Conservation (phyloP, 2,329 filamentous ascomycete species). For the Neofusicoccum kwambonambiense region DNA sequence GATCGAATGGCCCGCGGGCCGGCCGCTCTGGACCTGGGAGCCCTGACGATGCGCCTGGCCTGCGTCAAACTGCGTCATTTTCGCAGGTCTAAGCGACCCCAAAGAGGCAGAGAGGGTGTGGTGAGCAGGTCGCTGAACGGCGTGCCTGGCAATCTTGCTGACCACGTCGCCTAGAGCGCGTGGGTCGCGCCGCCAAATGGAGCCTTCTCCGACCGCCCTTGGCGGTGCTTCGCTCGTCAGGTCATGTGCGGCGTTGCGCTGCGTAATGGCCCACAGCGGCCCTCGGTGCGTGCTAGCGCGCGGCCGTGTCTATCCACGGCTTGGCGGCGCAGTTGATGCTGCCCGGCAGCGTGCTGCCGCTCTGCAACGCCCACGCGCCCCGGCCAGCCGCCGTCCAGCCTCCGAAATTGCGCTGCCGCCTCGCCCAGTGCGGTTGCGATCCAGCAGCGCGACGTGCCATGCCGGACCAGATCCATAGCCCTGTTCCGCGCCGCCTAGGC, state of each 20-base stretch:
- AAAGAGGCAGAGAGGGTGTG: constrained; percentile 2
- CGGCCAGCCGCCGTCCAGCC: neutral
- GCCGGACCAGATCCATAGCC: constrained; percentile 6
- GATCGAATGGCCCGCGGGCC: neutral
- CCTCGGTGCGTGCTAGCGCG: neutral
- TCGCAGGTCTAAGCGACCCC: constrained; percentile 10
- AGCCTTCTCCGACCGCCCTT: constrained; percentile 4
- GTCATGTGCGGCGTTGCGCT: constrained; percentile 19
- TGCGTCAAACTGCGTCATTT: constrained; percentile 14
- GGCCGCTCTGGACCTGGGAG: neutral
- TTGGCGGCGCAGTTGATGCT: constrained; percentile 2
- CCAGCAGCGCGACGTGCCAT: neutral
- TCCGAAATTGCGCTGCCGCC: neutral
- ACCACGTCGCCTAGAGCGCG: constrained; percentile 13
- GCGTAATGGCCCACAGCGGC: constrained; percentile 17
- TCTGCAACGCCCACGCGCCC: constrained; percentile 8
- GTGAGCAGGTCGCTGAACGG: constrained; percentile 10
- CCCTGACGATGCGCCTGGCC: constrained; percentile 5
- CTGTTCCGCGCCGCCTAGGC: neutral
- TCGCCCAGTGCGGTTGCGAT: neutral
- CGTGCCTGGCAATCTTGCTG: constrained; percentile 15
- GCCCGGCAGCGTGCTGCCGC: neutral
- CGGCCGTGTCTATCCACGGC: constrained; percentile 4
- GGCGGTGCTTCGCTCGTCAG: constrained; percentile 11
- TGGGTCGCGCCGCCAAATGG: constrained; percentile 1